These are phyloP conservation scores for Parietaria judaica DNA, from an alignment of 306 rosid species.

Conservation along the genomic window DNA sequence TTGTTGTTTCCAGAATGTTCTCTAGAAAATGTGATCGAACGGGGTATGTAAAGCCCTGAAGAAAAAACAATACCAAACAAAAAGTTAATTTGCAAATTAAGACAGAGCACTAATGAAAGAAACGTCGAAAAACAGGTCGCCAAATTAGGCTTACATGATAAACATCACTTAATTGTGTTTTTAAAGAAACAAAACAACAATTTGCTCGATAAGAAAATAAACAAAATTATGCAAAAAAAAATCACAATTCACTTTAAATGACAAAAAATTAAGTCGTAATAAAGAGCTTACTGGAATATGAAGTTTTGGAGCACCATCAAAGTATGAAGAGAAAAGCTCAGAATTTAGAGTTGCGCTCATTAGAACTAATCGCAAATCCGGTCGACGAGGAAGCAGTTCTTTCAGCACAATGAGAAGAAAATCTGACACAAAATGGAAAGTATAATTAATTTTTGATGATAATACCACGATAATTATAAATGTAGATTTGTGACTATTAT, in stretches of 20 bases:
- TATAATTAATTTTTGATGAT: conserved; percentile 3
- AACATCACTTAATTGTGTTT: background rate
- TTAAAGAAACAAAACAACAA: background rate
- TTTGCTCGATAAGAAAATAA: background rate
- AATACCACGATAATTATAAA: conserved; percentile 10
- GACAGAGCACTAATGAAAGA: background rate
- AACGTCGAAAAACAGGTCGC: background rate
- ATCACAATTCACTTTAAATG: background rate
- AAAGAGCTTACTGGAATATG: conserved; percentile 39
- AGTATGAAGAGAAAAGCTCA: conserved; percentile 44
- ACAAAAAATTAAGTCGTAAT: background rate
- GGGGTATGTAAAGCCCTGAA: conserved; percentile 50
- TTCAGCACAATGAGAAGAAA: conserved; percentile 44
- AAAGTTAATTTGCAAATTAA: background rate
- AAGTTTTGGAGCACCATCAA: conserved; percentile 35
- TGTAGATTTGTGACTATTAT: background rate
- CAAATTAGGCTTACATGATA: background rate
- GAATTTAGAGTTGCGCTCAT: conserved; percentile 48
- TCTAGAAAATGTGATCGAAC: conserved; percentile 48
- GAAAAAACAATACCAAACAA: conserved; percentile 8
- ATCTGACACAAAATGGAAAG: conserved; percentile 24
- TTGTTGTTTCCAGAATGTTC: conserved; percentile 43
- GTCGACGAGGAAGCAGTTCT: conserved; percentile 45
- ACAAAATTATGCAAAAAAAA: background rate
- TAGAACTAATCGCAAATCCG: conserved; percentile 37